Evolutionary conservation across 768 basidiomycete species (phyloP).

Genomic region (Calocera cornea): DNA sequence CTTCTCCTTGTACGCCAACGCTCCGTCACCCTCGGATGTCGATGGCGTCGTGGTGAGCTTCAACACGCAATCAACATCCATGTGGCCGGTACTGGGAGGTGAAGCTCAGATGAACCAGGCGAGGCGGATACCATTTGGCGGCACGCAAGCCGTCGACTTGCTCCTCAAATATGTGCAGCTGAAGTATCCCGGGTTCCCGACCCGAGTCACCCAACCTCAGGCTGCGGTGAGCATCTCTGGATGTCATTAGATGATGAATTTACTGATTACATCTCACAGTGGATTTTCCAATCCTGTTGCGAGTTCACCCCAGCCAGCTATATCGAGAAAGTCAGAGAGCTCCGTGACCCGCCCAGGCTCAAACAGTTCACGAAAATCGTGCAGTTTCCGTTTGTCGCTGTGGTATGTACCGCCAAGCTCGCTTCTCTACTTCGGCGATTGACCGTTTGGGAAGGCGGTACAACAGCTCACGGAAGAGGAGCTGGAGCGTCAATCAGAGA

Average conservation of each 20-base stretch:
- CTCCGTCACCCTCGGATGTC: conserved; percentile 25
- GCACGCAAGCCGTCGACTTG: conserved; percentile 79
- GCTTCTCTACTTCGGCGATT: not conserved
- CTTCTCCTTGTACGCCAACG: conserved; percentile 83
- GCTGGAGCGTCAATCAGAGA: conserved; percentile 59
- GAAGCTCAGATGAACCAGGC: conserved; percentile 30
- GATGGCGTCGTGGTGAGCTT: conserved; percentile 85
- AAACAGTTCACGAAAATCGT: conserved; percentile 55
- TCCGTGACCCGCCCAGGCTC: conserved; percentile 55
- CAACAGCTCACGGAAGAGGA: conserved; percentile 92
- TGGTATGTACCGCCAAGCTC: conserved; percentile 20
- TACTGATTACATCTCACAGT: conserved; percentile 34
- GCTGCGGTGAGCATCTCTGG: conserved; percentile 46
- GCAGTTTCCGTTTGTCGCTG: conserved; percentile 68
- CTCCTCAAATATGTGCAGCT: conserved; percentile 86
- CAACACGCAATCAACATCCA: conserved; percentile 80
- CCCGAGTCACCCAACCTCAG: conserved; percentile 62
- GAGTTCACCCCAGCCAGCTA: conserved; percentile 66
- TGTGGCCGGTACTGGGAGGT: conserved; percentile 76
- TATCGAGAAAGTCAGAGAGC: conserved; percentile 41
- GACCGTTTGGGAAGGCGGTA: conserved; percentile 22
- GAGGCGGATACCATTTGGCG: conserved; percentile 83
- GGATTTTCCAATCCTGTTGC: conserved; percentile 82
- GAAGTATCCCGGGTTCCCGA: conserved; percentile 88
- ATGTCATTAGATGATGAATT: not conserved